phyloP scores from a whole-genome alignment of 2,329 filamentous ascomycete genomes.

The Didymella segeticola region DNA sequence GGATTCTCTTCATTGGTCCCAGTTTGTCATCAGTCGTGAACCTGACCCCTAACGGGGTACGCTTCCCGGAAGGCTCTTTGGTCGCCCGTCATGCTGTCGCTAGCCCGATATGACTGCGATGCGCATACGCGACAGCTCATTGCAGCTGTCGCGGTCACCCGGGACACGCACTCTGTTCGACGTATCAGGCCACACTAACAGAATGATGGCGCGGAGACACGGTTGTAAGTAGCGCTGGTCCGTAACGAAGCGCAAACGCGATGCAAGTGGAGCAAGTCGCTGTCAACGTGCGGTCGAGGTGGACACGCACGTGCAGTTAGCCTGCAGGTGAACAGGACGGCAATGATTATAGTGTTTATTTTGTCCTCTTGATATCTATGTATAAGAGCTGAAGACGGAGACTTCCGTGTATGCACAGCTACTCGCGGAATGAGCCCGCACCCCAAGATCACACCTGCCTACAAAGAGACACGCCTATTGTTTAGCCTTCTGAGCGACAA shows the following conservation, averaged over 20 bases:
- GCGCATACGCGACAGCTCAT: neutral
- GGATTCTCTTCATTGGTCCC: neutral
- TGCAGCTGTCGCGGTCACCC: neutral
- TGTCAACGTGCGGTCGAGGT: neutral
- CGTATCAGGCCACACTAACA: neutral
- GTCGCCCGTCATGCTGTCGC: neutral
- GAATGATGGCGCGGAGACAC: conserved; percentile 1
- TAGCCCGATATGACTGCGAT: neutral
- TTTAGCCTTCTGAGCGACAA: neutral
- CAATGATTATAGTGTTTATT: neutral
- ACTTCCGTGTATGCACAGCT: neutral
- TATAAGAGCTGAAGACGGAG: neutral
- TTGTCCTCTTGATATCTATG: neutral
- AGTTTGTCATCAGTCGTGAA: too few relatives aligned
- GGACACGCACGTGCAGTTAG: neutral
- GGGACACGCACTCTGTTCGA: neutral
- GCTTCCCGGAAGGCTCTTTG: too few relatives aligned
- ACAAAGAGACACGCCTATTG: neutral
- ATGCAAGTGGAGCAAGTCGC: conserved; percentile 6
- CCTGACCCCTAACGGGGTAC: too few relatives aligned
- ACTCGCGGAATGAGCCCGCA: conserved; percentile 8
- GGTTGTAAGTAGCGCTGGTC: conserved; percentile 1
- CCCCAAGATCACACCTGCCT: conserved; percentile 10
- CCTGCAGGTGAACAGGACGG: neutral
- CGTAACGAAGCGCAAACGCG: conserved; percentile 2